Conservation (phyloP, 306 rosid genomes). For the Lathyrus oleraceus region DNA sequence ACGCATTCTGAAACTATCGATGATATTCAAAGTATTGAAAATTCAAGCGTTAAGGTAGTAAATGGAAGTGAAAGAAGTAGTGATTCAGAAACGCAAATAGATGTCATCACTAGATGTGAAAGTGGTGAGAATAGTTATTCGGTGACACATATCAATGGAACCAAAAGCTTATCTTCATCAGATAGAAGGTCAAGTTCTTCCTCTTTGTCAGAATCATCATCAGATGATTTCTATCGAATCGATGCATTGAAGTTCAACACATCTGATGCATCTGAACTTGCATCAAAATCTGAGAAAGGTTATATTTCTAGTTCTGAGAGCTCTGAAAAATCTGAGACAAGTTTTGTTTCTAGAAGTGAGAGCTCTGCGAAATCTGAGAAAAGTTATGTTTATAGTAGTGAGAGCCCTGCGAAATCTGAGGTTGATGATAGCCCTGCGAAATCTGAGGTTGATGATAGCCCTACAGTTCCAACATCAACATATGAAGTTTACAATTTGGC, state of each 20-base stretch:
- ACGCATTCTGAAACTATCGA: slow-evolving; percentile 12
- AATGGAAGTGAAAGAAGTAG: slow-evolving; percentile 33
- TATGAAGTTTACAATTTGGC: slow-evolving; percentile 31
- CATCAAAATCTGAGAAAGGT: slow-evolving; percentile 30
- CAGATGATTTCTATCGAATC: slow-evolving; percentile 33
- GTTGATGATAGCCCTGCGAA: slow-evolving; percentile 32
- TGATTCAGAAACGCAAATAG: slow-evolving; percentile 27
- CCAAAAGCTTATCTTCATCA: slow-evolving; percentile 28
- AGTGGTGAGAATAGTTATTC: slow-evolving; percentile 20
- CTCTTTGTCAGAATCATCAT: slow-evolving; percentile 40
- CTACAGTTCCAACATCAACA: slow-evolving; percentile 33
- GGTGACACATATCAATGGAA: slow-evolving; percentile 21
- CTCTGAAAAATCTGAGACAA: slow-evolving; percentile 37
- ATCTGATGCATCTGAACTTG: slow-evolving; percentile 4
- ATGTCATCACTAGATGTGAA: slow-evolving; percentile 28
- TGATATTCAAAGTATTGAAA: background rate
- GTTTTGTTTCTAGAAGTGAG: background rate
- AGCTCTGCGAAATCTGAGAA: slow-evolving; percentile 17
- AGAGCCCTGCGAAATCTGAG: slow-evolving; percentile 9
- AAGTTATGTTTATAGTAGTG: slow-evolving; percentile 32
- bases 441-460: slow-evolving; percentile 35
- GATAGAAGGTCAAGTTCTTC: slow-evolving; percentile 34
- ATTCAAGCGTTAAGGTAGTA: background rate
- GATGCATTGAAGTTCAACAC: slow-evolving; percentile 20
- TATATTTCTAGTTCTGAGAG: slow-evolving; percentile 33